Conservation (phyloP, 768 basidiomycete species). For the Sutorius australiensis region DNA sequence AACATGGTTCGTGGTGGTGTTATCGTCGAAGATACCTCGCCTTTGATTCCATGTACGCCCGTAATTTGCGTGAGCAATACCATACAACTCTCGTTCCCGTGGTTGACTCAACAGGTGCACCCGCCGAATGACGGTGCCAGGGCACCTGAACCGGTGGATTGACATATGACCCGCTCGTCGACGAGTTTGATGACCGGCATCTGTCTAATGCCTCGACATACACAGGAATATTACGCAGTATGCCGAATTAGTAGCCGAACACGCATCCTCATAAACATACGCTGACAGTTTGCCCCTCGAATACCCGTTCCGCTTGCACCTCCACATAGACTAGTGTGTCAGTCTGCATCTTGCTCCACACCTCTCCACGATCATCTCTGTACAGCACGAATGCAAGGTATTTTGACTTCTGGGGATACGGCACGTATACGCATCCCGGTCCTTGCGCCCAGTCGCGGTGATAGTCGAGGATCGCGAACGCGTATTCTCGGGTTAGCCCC, state of each 20-base stretch:
- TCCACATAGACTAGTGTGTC: background rate
- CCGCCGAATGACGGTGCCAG: too few relatives aligned
- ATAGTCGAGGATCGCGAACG: slow-evolving; percentile 7
- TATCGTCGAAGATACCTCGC: background rate
- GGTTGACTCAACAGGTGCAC: too few relatives aligned
- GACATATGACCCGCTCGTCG: too few relatives aligned
- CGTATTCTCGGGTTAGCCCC: background rate
- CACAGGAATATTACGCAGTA: too few relatives aligned
- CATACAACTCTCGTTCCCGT: background rate
- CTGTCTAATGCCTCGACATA: too few relatives aligned
- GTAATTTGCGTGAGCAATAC: too few relatives aligned
- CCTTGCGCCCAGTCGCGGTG: slow-evolving; percentile 6
- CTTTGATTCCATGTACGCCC: background rate
- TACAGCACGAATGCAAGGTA: slow-evolving; percentile 6
- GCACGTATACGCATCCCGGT: slow-evolving; percentile 4
- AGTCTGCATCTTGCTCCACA: slow-evolving; percentile 2
- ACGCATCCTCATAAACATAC: background rate
- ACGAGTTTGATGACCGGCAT: too few relatives aligned
- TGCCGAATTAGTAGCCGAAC: too few relatives aligned
- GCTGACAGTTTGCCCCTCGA: background rate
- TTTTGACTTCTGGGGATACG: background rate
- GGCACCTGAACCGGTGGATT: too few relatives aligned
- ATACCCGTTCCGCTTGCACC: background rate
- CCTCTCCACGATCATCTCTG: slow-evolving; percentile 2
- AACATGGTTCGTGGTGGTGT: background rate